These are phyloP conservation scores for Saccharomycopsis synnaedendra DNA, from an alignment of 805 yeast genomes.

Conservation along the genomic window DNA sequence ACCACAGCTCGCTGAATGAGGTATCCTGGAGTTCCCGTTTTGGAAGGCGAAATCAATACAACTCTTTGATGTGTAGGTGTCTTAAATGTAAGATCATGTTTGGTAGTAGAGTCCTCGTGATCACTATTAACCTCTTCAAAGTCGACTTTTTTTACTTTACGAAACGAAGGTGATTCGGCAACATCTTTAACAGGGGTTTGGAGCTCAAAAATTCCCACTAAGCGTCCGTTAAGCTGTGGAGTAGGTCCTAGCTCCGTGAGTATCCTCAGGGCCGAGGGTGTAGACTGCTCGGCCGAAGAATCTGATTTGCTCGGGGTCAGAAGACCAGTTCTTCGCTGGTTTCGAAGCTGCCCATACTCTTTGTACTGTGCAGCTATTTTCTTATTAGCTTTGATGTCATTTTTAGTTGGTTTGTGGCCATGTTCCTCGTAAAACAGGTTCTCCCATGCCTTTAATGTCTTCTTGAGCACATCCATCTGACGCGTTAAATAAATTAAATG, in stretches of 20 bases:
- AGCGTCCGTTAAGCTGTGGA: conserved; percentile 15
- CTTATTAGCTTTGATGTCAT: conserved; percentile 12
- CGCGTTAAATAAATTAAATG: neutral
- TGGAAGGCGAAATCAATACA: too few species aligned
- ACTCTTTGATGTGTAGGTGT: neutral
- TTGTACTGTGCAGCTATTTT: conserved; percentile 12
- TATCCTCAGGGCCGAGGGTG: neutral
- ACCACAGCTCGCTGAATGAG: conserved; percentile 9
- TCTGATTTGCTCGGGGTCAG: conserved; percentile 6
- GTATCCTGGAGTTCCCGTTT: too few species aligned
- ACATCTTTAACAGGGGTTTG: conserved; percentile 11
- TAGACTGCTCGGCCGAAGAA: too few species aligned
- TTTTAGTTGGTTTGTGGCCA: conserved; percentile 12
- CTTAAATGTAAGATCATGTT: neutral
- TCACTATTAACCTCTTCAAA: conserved; percentile 7
- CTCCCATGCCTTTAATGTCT: conserved; percentile 14
- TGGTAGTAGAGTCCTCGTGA: neutral
- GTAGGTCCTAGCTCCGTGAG: conserved; percentile 13
- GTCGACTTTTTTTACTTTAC: conserved; percentile 1
- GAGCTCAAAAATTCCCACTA: conserved; percentile 13
- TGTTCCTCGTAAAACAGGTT: conserved; percentile 4
- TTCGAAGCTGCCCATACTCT: conserved; percentile 1
- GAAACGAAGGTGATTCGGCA: conserved; percentile 7
- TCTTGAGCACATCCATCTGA: conserved; percentile 5
- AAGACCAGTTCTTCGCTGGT: neutral